Conservation (phyloP, 2,329 filamentous ascomycete genomes). For the Hypoxylon rubiginosum region DNA sequence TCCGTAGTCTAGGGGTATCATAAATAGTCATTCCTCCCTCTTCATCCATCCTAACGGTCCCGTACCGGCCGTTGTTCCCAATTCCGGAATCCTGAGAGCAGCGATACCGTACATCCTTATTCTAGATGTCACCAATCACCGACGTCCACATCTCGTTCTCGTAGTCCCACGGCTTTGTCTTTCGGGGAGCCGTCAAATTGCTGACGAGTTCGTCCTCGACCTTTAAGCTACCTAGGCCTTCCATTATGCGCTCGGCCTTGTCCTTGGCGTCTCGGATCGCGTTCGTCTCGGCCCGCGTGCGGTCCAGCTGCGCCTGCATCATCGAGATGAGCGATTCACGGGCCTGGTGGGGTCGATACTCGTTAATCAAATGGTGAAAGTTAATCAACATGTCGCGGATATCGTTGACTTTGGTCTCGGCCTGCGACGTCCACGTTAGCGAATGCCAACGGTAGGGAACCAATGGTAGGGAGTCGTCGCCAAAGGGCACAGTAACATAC, state of each 20-base stretch:
- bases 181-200: slow-evolving; percentile 13
- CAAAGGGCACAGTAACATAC: slow-evolving; percentile 49
- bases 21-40: no score
- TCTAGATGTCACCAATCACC: slow-evolving; percentile 38
- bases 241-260: slow-evolving; percentile 80
- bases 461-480: no score
- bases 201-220: slow-evolving; percentile 45
- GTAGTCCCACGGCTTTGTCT: slow-evolving; percentile 24
- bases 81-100: no score
- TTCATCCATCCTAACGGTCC: no score
- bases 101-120: no score
- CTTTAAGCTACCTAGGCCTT: slow-evolving; percentile 72
- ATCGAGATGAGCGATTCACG: slow-evolving; percentile 77
- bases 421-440: slow-evolving; percentile 56
- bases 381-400: slow-evolving; percentile 88
- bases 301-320: slow-evolving; percentile 75
- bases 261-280: slow-evolving; percentile 80
- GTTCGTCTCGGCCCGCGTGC: slow-evolving; percentile 74
- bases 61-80: no score
- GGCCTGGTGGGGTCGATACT: slow-evolving; percentile 80
- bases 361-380: slow-evolving; percentile 92
- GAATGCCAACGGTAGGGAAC: neutral
- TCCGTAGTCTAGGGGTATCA: no score
- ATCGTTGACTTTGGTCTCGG: slow-evolving; percentile 80
- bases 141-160: slow-evolving; percentile 45